A percentile compares a stretch with the other conserved stretches of the same genome.
Evolutionary conservation across 441 rosid genomes (phyloP).

Genomic region (Breynia disticha): DNA sequence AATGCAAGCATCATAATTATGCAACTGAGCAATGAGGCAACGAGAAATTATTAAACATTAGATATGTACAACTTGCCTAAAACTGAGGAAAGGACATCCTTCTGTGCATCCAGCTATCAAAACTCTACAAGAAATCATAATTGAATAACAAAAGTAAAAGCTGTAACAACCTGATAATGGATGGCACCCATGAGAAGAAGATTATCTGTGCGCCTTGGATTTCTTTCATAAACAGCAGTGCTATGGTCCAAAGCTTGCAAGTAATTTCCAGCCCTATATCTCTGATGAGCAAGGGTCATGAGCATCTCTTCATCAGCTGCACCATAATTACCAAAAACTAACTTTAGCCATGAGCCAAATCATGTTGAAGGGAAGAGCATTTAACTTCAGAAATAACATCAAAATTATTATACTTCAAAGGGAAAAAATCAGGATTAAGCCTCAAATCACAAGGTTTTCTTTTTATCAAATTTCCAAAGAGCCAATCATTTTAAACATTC

Average conservation of each 20-base stretch:
- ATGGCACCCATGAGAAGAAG: constrained; percentile 26
- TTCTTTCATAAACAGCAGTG: constrained; percentile 20
- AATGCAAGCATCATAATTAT: constrained; percentile 24
- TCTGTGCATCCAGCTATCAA: neutral
- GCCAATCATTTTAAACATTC: too few species aligned
- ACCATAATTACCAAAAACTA: neutral
- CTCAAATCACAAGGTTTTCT: too few species aligned
- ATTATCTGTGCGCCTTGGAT: constrained; percentile 23
- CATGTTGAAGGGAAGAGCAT: too few species aligned
- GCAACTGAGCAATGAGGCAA: constrained; percentile 15
- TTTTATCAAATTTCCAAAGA: too few species aligned
- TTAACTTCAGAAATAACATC: too few species aligned
- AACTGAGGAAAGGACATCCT: neutral
- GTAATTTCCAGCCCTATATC: constrained; percentile 21
- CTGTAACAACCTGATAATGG: constrained; percentile 20
- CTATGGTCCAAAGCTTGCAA: constrained; percentile 24
- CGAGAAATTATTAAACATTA: neutral
- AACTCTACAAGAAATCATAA: neutral
- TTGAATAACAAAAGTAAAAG: too few species aligned
- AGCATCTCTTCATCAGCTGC: constrained; percentile 21
- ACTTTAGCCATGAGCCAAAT: too few species aligned
- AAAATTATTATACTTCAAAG: too few species aligned
- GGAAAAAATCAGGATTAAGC: too few species aligned
- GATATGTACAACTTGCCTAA: neutral
- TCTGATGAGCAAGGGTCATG: constrained; percentile 22